Conservation (phyloP, 441 rosid genomes). For the Daphne laureola region DNA sequence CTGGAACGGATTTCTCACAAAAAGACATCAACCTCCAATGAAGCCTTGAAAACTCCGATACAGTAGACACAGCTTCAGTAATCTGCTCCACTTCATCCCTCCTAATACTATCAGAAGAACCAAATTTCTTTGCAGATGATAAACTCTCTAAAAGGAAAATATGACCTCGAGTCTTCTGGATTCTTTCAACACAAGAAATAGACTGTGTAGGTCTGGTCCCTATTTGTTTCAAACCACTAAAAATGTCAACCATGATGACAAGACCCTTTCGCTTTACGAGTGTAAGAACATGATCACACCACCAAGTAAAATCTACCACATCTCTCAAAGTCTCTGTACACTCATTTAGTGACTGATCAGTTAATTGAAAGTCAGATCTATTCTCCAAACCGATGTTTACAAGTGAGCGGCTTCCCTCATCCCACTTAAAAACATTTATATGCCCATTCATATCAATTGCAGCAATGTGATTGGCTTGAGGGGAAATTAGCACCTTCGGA, state of each 20-base stretch:
- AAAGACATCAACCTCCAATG: constrained; percentile 71
- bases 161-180: constrained; percentile 39
- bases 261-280: constrained; percentile 50
- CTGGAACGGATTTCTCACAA: constrained; percentile 70
- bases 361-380: constrained; percentile 23
- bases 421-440: constrained; percentile 58
- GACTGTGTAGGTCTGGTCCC: constrained; percentile 49
- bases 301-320: constrained; percentile 81
- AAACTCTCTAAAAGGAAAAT: constrained; percentile 62
- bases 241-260: constrained; percentile 49
- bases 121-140: constrained; percentile 26
- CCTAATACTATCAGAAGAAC: constrained; percentile 25
- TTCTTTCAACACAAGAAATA: constrained; percentile 65
- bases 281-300: constrained; percentile 73
- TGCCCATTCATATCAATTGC: constrained; percentile 64
- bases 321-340: constrained; percentile 33
- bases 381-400: constrained; percentile 29
- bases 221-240: constrained; percentile 42
- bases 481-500: constrained; percentile 80
- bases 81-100: constrained; percentile 27
- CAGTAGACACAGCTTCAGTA: constrained; percentile 28
- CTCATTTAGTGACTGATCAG: constrained; percentile 20
- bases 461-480: constrained; percentile 55
- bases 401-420: constrained; percentile 35
- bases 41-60: constrained; percentile 32